phyloP scores from a whole-genome alignment of 495 filamentous ascomycete species.

The Margaritispora aquatica region DNA sequence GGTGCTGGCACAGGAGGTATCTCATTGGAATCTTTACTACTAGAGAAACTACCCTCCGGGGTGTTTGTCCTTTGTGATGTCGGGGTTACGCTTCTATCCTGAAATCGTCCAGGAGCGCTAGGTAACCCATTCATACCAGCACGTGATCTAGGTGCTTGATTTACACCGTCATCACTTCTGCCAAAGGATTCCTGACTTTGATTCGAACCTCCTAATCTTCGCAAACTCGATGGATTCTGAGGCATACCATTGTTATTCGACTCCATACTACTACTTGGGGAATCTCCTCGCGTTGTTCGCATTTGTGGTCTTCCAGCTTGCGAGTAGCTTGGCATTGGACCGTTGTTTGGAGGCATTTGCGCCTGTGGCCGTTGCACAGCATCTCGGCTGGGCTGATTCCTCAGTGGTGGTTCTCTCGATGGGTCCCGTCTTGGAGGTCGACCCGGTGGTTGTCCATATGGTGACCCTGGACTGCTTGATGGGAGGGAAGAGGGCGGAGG shows the following conservation, averaged over 20 bases:
- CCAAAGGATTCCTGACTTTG: slow-evolving; percentile 51
- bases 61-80: slow-evolving; percentile 17
- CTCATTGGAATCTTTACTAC: slow-evolving; percentile 24
- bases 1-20: slow-evolving; percentile 28
- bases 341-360: slow-evolving; percentile 11
- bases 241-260: slow-evolving; percentile 30
- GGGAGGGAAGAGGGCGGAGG: slow-evolving; percentile 4
- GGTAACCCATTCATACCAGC: slow-evolving; percentile 35
- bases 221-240: slow-evolving; percentile 35
- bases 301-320: slow-evolving; percentile 27
- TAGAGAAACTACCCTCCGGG: slow-evolving; percentile 17
- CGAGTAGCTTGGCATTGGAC: background rate
- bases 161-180: slow-evolving; percentile 40
- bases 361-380: slow-evolving; percentile 34
- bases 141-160: slow-evolving; percentile 42
- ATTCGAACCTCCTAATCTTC: slow-evolving; percentile 41
- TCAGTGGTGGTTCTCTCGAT: slow-evolving; percentile 35
- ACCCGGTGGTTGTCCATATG: slow-evolving; percentile 19
- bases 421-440: slow-evolving; percentile 30
- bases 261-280: slow-evolving; percentile 40
- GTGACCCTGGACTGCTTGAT: background rate
- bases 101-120: slow-evolving; percentile 29
- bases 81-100: slow-evolving; percentile 23
- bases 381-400: slow-evolving; percentile 42
- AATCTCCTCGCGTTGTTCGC: slow-evolving; percentile 23